Conservation (phyloP, 768 basidiomycete species). For the Lactarius psammicola region DNA sequence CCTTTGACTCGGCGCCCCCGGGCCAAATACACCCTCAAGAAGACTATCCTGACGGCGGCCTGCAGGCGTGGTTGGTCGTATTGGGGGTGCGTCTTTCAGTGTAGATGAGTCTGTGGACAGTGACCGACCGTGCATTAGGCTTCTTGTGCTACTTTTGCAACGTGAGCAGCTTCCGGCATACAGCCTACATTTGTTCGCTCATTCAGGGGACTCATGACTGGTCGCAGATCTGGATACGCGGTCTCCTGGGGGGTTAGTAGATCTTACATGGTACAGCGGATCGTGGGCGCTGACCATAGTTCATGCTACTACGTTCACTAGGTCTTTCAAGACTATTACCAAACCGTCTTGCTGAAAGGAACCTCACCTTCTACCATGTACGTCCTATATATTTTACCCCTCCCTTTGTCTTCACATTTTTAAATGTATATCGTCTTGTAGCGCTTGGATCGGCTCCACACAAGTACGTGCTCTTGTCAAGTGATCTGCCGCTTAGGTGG, state of each 20-base stretch:
- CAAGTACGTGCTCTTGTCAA: slow-evolving; percentile 44
- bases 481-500: not conserved
- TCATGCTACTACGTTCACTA: slow-evolving; percentile 31
- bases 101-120: not conserved
- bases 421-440: slow-evolving; percentile 31
- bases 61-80: slow-evolving; percentile 45
- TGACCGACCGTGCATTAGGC: slow-evolving; percentile 10
- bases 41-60: slow-evolving; percentile 45
- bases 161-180: slow-evolving; percentile 35
- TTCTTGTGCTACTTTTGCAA: slow-evolving; percentile 43
- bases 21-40: slow-evolving; percentile 4
- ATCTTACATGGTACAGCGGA: not conserved
- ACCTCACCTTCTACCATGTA: slow-evolving; percentile 63
- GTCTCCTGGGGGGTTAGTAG: slow-evolving; percentile 73
- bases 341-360: slow-evolving; percentile 47
- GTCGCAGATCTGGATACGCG: slow-evolving; percentile 58
- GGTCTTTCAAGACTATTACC: slow-evolving; percentile 75
- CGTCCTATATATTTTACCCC: slow-evolving; percentile 22
- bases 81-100: slow-evolving; percentile 37
- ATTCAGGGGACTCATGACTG: not conserved
- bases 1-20: too few species aligned
- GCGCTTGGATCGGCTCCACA: slow-evolving; percentile 79
- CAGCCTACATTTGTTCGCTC: slow-evolving; percentile 1
- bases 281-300: not conserved
- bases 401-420: not conserved